These are phyloP conservation scores for Parachaetomium inaequale DNA, from an alignment of 495 filamentous ascomycete genomes.

Conservation along the genomic window DNA sequence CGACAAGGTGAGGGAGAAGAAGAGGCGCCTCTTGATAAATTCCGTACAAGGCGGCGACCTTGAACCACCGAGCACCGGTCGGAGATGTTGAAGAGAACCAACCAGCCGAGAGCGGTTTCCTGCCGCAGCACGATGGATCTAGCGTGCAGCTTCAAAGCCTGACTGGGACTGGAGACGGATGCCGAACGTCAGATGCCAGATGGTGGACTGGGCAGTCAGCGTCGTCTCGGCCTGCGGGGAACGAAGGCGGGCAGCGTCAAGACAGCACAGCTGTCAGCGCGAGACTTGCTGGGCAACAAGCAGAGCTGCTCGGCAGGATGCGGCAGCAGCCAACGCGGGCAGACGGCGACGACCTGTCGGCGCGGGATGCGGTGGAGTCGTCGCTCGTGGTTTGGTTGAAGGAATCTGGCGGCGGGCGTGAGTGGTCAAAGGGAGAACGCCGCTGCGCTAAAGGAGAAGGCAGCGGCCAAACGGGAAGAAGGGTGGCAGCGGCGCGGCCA, in stretches of 20 bases:
- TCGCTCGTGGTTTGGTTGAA: constrained; percentile 18
- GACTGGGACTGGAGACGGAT: constrained; percentile 16
- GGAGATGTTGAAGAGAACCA: constrained; percentile 1
- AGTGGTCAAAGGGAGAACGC: constrained; percentile 14
- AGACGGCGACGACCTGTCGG: constrained; percentile 24
- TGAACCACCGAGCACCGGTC: not conserved
- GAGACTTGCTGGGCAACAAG: not conserved
- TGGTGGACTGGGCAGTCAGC: not conserved
- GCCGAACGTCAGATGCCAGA: not conserved
- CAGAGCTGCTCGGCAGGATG: constrained; percentile 15
- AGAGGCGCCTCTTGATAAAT: constrained; percentile 6
- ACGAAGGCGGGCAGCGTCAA: constrained; percentile 10
- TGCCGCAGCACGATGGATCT: constrained; percentile 21
- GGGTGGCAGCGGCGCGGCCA: not conserved
- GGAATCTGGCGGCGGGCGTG: constrained; percentile 5
- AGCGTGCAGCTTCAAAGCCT: constrained; percentile 22
- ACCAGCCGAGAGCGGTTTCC: constrained; percentile 8
- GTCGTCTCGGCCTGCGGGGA: constrained; percentile 16
- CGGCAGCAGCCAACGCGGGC: constrained; percentile 16
- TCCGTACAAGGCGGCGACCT: not conserved
- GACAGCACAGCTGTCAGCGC: constrained; percentile 15
- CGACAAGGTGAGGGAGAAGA: not conserved
- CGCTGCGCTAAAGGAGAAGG: constrained; percentile 27
- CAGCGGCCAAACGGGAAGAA: constrained; percentile 23
- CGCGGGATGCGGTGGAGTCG: constrained; percentile 16